These are phyloP conservation scores for Citrullus amarus DNA, from an alignment of 306 rosid species.

Conservation along the genomic window DNA sequence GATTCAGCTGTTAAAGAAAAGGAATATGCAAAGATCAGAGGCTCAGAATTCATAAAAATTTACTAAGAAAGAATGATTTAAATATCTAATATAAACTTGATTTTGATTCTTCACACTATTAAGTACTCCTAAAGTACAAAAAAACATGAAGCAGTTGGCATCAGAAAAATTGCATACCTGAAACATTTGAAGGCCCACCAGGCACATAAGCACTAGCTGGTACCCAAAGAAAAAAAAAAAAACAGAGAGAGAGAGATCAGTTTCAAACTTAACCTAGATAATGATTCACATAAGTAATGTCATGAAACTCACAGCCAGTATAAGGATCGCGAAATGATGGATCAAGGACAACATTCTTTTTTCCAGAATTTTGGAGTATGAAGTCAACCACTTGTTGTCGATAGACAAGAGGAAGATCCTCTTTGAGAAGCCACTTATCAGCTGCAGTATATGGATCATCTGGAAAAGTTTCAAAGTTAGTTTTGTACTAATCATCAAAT, in stretches of 20 bases:
- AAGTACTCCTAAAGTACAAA: background rate
- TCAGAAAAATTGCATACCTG: constrained; percentile 29
- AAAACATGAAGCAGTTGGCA: background rate
- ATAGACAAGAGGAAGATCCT: constrained; percentile 77
- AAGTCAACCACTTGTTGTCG: constrained; percentile 89
- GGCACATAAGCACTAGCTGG: constrained; percentile 85
- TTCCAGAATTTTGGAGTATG: constrained; percentile 86
- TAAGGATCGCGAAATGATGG: constrained; percentile 80
- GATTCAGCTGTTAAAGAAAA: constrained; percentile 31
- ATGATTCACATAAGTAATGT: background rate
- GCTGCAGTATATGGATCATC: constrained; percentile 80
- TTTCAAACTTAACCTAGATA: constrained; percentile 9
- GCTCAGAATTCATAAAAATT: background rate
- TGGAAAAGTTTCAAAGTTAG: constrained; percentile 23
- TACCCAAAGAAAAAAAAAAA: constrained; percentile 1
- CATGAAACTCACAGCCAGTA: constrained; percentile 65
- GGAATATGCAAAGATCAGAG: background rate
- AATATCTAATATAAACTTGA: background rate
- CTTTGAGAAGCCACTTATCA: constrained; percentile 92
- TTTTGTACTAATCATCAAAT: background rate
- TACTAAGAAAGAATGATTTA: background rate
- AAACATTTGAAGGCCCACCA: constrained; percentile 46
- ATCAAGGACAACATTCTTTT: constrained; percentile 53
- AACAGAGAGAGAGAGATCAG: constrained; percentile 7
- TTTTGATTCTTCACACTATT: background rate